Conservation (phyloP, 495 filamentous ascomycete species). For the Talaromyces ruber region DNA sequence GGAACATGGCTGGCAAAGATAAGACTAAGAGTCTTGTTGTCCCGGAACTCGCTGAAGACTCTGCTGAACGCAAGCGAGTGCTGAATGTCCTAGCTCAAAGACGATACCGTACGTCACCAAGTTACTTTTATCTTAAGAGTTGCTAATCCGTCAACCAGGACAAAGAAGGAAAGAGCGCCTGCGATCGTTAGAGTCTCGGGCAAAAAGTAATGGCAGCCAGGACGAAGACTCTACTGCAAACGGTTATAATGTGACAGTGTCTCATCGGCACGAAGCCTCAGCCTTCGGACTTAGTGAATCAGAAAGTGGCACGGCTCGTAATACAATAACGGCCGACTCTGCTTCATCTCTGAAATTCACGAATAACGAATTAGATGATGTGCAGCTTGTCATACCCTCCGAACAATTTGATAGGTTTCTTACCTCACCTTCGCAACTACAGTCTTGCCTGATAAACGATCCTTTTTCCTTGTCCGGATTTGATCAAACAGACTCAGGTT, state of each 20-base stretch:
- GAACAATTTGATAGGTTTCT: background rate
- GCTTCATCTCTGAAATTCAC: background rate
- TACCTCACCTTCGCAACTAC: background rate
- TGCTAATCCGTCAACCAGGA: slow-evolving; percentile 2
- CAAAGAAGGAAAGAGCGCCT: slow-evolving; percentile 13
- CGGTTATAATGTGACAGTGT: background rate
- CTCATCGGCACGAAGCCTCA: background rate
- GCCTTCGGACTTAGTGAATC: background rate
- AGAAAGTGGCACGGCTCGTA: background rate
- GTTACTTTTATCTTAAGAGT: background rate
- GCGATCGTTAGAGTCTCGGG: slow-evolving; percentile 7
- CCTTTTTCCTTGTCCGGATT: background rate
- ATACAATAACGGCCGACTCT: background rate
- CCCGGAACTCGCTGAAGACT: slow-evolving; percentile 20
- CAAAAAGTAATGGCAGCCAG: background rate
- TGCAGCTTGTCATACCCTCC: background rate
- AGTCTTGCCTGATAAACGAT: background rate
- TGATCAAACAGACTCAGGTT: background rate
- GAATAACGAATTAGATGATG: background rate
- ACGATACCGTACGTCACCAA: slow-evolving; percentile 29
- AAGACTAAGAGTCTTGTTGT: slow-evolving; percentile 3
- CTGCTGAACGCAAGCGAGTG: slow-evolving; percentile 36
- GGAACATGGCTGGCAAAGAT: slow-evolving; percentile 10
- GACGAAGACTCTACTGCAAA: background rate
- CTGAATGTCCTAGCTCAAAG: slow-evolving; percentile 42